A percentile compares a stretch with the other conserved stretches of the same genome.
phyloP scores from a whole-genome alignment of 352 stramenopile genomes.

The Globisporangium middletonii region DNA sequence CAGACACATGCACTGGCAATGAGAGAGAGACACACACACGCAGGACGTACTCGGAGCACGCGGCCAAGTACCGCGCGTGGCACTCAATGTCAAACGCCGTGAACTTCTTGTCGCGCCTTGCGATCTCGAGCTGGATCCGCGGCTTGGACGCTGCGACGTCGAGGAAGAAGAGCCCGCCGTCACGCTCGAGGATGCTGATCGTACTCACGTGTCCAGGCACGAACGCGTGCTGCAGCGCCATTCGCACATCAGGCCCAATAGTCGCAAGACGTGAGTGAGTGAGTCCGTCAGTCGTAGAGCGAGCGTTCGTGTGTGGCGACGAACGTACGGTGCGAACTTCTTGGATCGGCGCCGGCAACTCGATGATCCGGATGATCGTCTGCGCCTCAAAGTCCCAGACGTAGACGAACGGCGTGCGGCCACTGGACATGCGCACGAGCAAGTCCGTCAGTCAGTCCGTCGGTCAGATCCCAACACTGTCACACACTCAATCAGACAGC shows the following conservation, averaged over 20 bases:
- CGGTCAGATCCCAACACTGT: not conserved
- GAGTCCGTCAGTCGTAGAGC: not conserved
- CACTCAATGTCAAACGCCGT: slow-evolving; percentile 63
- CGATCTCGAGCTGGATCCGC: slow-evolving; percentile 73
- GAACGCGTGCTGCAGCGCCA: slow-evolving; percentile 46
- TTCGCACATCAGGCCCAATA: not conserved
- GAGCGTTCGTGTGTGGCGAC: slow-evolving; percentile 4
- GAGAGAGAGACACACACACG: not conserved
- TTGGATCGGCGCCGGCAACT: slow-evolving; percentile 66
- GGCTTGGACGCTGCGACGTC: slow-evolving; percentile 59
- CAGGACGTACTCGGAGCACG: slow-evolving; percentile 51
- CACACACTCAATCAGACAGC: not conserved
- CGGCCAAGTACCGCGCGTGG: slow-evolving; percentile 63
- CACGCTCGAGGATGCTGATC: slow-evolving; percentile 62
- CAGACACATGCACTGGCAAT: not conserved
- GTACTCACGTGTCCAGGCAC: slow-evolving; percentile 47
- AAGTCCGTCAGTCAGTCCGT: no score
- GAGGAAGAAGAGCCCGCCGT: slow-evolving; percentile 69
- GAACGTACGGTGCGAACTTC: slow-evolving; percentile 58
- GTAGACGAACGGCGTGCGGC: slow-evolving; percentile 69
- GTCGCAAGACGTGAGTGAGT: not conserved
- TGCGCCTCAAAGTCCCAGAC: slow-evolving; percentile 82
- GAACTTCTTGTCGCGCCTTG: slow-evolving; percentile 42
- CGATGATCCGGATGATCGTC: slow-evolving; percentile 82
- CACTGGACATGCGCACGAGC: slow-evolving; percentile 24